Base-by-base conservation (phyloP, 805 yeast species). In the Debaryomyces tyrocola region DNA sequence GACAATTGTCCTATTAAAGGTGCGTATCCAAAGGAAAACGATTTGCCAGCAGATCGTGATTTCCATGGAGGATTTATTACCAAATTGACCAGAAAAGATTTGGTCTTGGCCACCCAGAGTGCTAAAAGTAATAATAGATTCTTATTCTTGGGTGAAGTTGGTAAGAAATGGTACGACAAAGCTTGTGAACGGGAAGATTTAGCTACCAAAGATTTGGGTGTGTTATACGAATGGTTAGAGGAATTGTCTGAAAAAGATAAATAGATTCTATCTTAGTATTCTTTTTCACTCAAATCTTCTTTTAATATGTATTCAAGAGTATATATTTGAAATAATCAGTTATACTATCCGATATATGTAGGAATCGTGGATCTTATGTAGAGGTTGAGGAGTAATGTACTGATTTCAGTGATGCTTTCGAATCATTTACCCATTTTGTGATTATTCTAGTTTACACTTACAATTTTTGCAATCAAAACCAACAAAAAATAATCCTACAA, bases 1-100 rank as follows among this genome's bases (percentile, higher is more conserved):
- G 80, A 75, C 55, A 78, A 78, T 58, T 76, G 78, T 55, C 83
- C 83, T 1, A 79, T 79, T 35, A 73, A 75, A 1, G 78, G 77
- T 6, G 74, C 73, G 6, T 70, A 71, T 50, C 69, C 75, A 1
- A 64, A 63, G 28, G 75, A 67, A 42, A 51, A 52, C 41, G 51
- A 56, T 36, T 49, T 78, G 43, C 83, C 83, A 4, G 68, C 77
- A 10, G 77, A 76, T 35, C 64, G 60, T 6, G 73, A 68, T 33
- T 78, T 69, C 58, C 54, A 65, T 8, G 79, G 79, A 20, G 83
- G 83, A 0, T 78, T 79, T 50, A 67, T 64, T 59, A 78, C 73
- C 55, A 79, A 65, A 58, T 73, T 64, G 56, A 71, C 77, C 3
- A 65, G 73, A 48, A 72, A 72, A 50, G 77, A 72, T 53, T 67